Evolutionary conservation across 352 stramenopile genomes (phyloP).

Genomic region (Elongisporangium anandrum): DNA sequence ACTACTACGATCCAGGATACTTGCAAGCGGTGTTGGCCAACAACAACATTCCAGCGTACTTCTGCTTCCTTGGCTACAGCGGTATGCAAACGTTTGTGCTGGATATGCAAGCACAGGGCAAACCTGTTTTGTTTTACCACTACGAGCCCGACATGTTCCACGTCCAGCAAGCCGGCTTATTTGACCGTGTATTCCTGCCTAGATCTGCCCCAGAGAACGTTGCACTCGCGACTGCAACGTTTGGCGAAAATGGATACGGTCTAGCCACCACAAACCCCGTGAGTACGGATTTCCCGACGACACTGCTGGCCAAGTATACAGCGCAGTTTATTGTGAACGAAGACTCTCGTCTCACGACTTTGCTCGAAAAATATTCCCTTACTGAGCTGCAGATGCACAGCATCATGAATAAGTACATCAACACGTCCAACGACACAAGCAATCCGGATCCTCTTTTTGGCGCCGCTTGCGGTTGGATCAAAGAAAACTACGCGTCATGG

Average conservation of each 20-base stretch:
- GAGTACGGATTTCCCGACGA: conserved; percentile 28
- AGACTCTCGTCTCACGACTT: conserved; percentile 6
- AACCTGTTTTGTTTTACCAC: conserved; percentile 38
- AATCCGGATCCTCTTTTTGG: conserved; percentile 27
- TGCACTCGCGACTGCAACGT: conserved; percentile 10
- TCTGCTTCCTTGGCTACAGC: conserved; percentile 30
- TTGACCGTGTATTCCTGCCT: conserved; percentile 37
- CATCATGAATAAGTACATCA: conserved; percentile 22
- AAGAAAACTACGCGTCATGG: conserved; percentile 46
- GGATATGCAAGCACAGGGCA: conserved; percentile 8
- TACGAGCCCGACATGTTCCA: conserved; percentile 48
- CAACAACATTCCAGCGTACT: conserved; percentile 31
- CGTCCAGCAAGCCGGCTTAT: conserved; percentile 17
- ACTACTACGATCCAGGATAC: conserved; percentile 20
- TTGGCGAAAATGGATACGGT: conserved; percentile 40
- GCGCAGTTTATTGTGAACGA: conserved; percentile 10
- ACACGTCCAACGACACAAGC: background rate
- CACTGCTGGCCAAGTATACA: conserved; percentile 23
- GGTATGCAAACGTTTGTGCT: conserved; percentile 9
- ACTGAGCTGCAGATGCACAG: conserved; percentile 32
- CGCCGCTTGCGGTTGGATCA: conserved; percentile 45
- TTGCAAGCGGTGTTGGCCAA: conserved; percentile 30
- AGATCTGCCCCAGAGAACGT: conserved; percentile 10
- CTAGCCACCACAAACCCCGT: conserved; percentile 28
- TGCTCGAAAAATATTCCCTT: conserved; percentile 25